phyloP scores from a whole-genome alignment of 495 filamentous ascomycete species.

The Neurospora sp. region DNA sequence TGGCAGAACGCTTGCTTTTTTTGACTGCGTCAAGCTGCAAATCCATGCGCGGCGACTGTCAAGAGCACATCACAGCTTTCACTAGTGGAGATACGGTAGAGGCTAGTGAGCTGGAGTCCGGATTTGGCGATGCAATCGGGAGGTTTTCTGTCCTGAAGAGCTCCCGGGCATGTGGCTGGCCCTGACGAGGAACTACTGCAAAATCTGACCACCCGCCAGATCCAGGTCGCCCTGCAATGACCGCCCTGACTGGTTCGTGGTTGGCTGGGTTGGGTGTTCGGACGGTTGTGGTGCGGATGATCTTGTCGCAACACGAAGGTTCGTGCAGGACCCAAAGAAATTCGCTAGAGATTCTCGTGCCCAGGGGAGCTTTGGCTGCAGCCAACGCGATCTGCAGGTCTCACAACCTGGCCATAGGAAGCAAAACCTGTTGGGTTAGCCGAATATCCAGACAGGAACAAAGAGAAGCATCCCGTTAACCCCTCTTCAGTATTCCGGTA shows the following conservation, averaged over 20 bases:
- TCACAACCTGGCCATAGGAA: conserved; percentile 2
- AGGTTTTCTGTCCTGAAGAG: neutral
- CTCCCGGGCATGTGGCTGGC: neutral
- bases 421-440: neutral
- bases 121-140: neutral
- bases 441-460: neutral
- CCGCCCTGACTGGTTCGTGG: neutral
- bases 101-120: neutral
- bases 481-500: neutral
- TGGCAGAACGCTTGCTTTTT: neutral
- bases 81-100: neutral
- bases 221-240: neutral
- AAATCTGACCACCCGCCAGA: neutral
- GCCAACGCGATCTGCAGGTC: conserved; percentile 5
- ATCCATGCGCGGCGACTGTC: neutral
- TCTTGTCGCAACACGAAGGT: conserved; percentile 5
- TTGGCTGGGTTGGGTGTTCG: neutral
- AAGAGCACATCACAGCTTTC: neutral
- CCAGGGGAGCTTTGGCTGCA: conserved; percentile 4
- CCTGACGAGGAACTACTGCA: neutral
- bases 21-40: neutral
- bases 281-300: conserved; percentile 1
- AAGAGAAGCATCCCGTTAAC: neutral
- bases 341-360: conserved; percentile 5
- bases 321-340: conserved; percentile 6